Percentiles rank a stretch among this genome's conserved stretches.
Evolutionary conservation across 768 basidiomycete genomes (phyloP).

Genomic region (Suillus alpinus): DNA sequence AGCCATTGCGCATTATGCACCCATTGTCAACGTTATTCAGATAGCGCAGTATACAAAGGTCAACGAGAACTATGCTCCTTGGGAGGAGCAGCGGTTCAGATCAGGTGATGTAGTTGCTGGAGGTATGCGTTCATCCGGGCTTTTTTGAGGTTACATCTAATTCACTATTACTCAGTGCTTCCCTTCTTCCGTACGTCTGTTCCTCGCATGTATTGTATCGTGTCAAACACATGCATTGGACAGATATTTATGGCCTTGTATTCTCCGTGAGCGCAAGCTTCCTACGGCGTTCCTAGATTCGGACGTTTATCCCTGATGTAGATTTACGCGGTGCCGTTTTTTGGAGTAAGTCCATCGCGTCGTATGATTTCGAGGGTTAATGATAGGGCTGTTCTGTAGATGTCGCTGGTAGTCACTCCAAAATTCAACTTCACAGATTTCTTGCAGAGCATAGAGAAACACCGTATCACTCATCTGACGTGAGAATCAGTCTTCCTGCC

Average conservation of each 20-base stretch:
- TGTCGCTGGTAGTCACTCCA: slow-evolving; percentile 55
- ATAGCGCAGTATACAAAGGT: slow-evolving; percentile 49
- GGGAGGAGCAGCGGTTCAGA: slow-evolving; percentile 39
- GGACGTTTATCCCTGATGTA: slow-evolving; percentile 15
- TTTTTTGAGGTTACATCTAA: not conserved
- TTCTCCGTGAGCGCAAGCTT: slow-evolving; percentile 41
- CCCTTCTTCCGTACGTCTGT: slow-evolving; percentile 56
- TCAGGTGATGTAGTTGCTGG: slow-evolving; percentile 58
- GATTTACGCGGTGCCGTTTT: slow-evolving; percentile 53
- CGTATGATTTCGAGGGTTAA: not conserved
- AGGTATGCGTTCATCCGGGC: slow-evolving; percentile 36
- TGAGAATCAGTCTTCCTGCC: slow-evolving; percentile 22
- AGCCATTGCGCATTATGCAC: slow-evolving; percentile 60
- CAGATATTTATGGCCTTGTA: slow-evolving; percentile 62
- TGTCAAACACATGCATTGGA: not conserved
- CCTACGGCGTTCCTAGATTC: not conserved
- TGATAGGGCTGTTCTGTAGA: slow-evolving; percentile 29
- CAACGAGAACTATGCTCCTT: slow-evolving; percentile 34
- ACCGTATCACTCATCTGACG: slow-evolving; percentile 58
- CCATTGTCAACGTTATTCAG: slow-evolving; percentile 64
- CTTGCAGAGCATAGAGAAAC: slow-evolving; percentile 56
- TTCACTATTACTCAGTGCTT: slow-evolving; percentile 36
- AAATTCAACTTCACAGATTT: slow-evolving; percentile 62
- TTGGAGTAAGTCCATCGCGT: slow-evolving; percentile 38
- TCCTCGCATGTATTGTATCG: not conserved